Evolutionary conservation across 768 basidiomycete species (phyloP), one percentile per base, ranked within the genome.

Genomic region (Suillus lakei): DNA sequence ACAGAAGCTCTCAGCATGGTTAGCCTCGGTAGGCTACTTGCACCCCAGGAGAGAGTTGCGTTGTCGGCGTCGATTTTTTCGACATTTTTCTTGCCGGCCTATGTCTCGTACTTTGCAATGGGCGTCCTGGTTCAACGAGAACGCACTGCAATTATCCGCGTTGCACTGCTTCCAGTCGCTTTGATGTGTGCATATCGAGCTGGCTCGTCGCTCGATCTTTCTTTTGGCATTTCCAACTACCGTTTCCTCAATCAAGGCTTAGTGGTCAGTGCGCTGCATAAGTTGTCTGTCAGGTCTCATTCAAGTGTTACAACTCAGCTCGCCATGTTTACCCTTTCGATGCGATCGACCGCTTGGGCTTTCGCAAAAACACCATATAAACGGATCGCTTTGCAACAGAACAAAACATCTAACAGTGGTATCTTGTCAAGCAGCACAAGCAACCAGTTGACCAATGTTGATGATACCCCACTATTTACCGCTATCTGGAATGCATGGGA

Each of bases 101-200:
- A 85, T 1, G 62, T 83, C 28, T 77, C 77, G 64, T 86, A 84
- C 73, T 86, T 85, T 77, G 74, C 70, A 13, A 84, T 84, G 62
- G 87, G 87, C 15, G 72, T 86, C 39, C 79, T 90, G 58, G 84
- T 88, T 8, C 77, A 85, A 44, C 71, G 82, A 74, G 73, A 38
- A 86, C 87, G 1, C 73, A 76, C 53, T n/a, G 63, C 60, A 3
- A 55, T 75, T 4, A 72, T 83, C 63, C 83, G 86, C 54, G 64
- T 81, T 38, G 82, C 83, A 15, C 66, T 88, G 41, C 78, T 88
- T 32, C 86, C 86, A 3, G 65, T 85, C 15, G 81, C 85, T 5
- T 71, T 85, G 36, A 84, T 80, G 77, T 63, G 74, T 8, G 72
- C 81, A 21, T 83, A 82, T 62, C 78, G 82, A 16, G 80, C 82